A percentile compares a stretch with the other conserved stretches of the same genome.
These are phyloP conservation scores for Aristolochia californica DNA, from an alignment of 164 flowering plant species.

Conservation along the genomic window DNA sequence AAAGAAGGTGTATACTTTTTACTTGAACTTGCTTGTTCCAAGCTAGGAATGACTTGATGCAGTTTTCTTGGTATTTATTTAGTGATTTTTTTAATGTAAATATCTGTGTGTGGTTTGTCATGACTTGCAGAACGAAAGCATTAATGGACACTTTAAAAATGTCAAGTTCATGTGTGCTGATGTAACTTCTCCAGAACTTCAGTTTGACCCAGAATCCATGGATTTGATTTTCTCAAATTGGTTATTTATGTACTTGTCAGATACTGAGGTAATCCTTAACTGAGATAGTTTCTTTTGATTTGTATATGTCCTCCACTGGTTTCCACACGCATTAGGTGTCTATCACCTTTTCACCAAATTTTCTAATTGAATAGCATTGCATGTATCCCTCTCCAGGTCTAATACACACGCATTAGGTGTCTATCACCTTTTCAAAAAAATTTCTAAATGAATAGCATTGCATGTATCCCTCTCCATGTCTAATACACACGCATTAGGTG, in stretches of 20 bases:
- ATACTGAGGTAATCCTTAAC: slow-evolving; percentile 89
- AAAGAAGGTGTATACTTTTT: slow-evolving; percentile 47
- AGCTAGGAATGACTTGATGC: background rate
- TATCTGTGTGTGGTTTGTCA: slow-evolving; percentile 2
- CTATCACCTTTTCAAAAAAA: too few relatives aligned
- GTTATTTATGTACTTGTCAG: slow-evolving; percentile 91
- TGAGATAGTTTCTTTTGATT: background rate
- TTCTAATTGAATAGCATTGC: too few relatives aligned
- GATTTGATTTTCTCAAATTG: slow-evolving; percentile 91
- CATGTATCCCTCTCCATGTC: too few relatives aligned
- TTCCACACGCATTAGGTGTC: too few relatives aligned
- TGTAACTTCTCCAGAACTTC: slow-evolving; percentile 71
- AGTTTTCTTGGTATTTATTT: background rate
- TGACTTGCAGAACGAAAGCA: slow-evolving; percentile 59
- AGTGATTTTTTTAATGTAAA: background rate
- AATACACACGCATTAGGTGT: too few relatives aligned
- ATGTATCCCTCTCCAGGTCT: too few relatives aligned
- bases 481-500: too few relatives aligned
- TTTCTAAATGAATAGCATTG: too few relatives aligned
- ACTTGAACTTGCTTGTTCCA: background rate
- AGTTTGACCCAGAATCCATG: slow-evolving; percentile 49
- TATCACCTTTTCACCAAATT: too few relatives aligned
- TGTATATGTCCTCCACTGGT: too few relatives aligned
- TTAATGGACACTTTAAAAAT: slow-evolving; percentile 74
- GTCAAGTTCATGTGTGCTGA: slow-evolving; percentile 85